Base-by-base conservation (phyloP, 139 green algal species). In the Diplosphaera chodatii region DNA sequence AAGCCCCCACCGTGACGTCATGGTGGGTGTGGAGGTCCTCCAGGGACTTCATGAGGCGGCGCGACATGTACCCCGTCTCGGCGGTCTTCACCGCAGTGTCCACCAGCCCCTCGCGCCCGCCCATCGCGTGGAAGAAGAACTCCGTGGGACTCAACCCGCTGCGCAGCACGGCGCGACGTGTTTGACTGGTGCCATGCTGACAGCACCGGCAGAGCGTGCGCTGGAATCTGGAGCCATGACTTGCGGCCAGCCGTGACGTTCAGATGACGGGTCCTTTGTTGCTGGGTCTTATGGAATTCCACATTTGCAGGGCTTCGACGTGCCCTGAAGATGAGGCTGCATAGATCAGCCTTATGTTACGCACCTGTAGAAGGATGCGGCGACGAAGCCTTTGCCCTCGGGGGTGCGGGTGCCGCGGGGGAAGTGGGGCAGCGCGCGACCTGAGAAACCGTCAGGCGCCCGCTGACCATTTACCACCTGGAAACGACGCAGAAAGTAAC, bases 101-200 rank as follows among this genome's bases (percentile, higher is more conserved):
- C 69, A 99, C 95, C 66, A 99, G 83, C 0, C 95, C 91, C 81
- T 97, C 91, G 0, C 92, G 79, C 15, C 91, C 92, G 0, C 87
- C 95, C 95, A 99, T 99, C 67, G 95, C 97, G 86, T 99, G 95
- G 82, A 99, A 99, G 85, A 98, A 98, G 72, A 98, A 99, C 87
- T 99, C 95, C 3, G 91, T 97, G 62, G 95, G 89, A 8, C 77
- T 92, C 29, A 99, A 85, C 3, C 95, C 94, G 64, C 72, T 81
- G 77, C 30, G 18, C 32, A 23, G 41, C 32, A n/a, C n/a, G n/a
- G n/a, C n/a, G n/a, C n/a, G n/a, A n/a, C n/a, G n/a, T n/a, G n/a
- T n/a, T n/a, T n/a, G n/a, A n/a, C n/a, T n/a, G n/a, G n/a, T n/a
- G n/a, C n/a, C n/a, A n/a, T n/a, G n/a, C n/a, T n/a, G n/a, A n/a